A percentile compares a stretch with the other conserved stretches of the same genome.
Evolutionary conservation across 441 rosid species (phyloP).

Genomic region (Daphne laureola): DNA sequence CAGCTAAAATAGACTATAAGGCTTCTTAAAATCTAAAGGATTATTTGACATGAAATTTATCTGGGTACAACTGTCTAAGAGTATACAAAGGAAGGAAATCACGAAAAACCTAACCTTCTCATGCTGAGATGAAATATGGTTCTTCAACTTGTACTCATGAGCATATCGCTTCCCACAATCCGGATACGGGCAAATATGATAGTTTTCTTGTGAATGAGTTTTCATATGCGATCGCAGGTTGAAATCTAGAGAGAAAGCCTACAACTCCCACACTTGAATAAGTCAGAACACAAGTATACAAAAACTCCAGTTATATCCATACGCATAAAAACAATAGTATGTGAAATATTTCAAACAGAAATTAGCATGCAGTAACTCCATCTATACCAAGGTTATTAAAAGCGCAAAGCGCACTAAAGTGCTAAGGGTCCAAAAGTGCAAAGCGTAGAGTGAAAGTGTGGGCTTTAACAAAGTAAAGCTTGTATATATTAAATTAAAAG

Average conservation of each 20-base stretch:
- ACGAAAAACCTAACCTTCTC: constrained; percentile 49
- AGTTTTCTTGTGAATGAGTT: constrained; percentile 97
- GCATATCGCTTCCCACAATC: constrained; percentile 99
- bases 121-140: constrained; percentile 74
- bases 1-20: no score
- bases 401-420: no score
- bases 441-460: no score
- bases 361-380: no score
- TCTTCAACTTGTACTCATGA: constrained; percentile 95
- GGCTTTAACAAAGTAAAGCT: no score
- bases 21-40: no score
- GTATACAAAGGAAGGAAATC: neutral
- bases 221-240: constrained; percentile 96
- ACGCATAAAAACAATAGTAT: constrained; percentile 3
- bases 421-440: no score
- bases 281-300: constrained; percentile 2
- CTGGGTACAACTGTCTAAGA: no score
- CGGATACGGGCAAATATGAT: constrained; percentile 80
- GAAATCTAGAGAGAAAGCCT: constrained; percentile 98
- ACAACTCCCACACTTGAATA: constrained; percentile 19
- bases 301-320: neutral
- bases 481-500: no score
- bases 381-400: no score
- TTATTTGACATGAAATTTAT: no score
- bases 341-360: neutral